phyloP scores from a whole-genome alignment of 2,329 filamentous ascomycete species.

The Paracorniculantispora psalliotae region DNA sequence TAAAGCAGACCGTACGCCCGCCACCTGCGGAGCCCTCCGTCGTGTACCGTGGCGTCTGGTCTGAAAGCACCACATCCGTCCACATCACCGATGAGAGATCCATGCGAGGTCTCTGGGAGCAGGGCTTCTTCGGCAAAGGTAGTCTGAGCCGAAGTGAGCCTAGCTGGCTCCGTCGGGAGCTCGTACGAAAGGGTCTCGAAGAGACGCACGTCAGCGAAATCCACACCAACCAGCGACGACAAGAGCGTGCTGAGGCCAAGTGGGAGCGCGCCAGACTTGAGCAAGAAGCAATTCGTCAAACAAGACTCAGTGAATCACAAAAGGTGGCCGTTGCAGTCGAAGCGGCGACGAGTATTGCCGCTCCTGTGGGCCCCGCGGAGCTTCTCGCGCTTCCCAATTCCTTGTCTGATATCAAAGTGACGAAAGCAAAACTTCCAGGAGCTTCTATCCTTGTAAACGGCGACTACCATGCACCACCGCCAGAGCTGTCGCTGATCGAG shows the following conservation, averaged over 20 bases:
- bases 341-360: not conserved
- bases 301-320: conserved; percentile 44
- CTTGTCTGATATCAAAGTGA: conserved; percentile 32
- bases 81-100: conserved; percentile 74
- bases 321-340: conserved; percentile 19
- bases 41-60: conserved; percentile 72
- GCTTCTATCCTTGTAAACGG: conserved; percentile 11
- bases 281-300: conserved; percentile 75
- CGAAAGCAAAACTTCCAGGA: conserved; percentile 17
- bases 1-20: conserved; percentile 65
- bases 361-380: conserved; percentile 39
- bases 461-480: not conserved
- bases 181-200: conserved; percentile 61
- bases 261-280: conserved; percentile 87
- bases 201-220: conserved; percentile 74
- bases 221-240: conserved; percentile 67
- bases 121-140: conserved; percentile 96
- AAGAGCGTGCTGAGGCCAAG: conserved; percentile 79
- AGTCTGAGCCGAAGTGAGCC: conserved; percentile 90
- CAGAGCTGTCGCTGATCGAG: conserved; percentile 9
- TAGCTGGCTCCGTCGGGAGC: conserved; percentile 82
- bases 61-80: conserved; percentile 73
- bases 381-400: conserved; percentile 56
- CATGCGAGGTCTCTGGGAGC: conserved; percentile 83
- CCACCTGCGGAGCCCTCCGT: conserved; percentile 59